phyloP scores from a whole-genome alignment of 257 asterid species.

The Linaria vulgaris region DNA sequence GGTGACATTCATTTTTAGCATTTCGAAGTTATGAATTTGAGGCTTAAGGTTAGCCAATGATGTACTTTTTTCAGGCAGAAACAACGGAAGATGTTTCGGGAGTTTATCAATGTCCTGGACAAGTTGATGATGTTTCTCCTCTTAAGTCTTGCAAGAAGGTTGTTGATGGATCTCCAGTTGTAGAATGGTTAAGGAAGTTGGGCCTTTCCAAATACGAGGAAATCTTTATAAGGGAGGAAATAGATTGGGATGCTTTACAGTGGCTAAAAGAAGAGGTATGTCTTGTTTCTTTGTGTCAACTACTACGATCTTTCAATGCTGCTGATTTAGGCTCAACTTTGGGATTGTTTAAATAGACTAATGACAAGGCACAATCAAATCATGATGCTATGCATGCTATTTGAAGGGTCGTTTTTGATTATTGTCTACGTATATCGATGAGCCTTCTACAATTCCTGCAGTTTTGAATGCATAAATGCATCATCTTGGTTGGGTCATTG shows the following conservation, averaged over 20 bases:
- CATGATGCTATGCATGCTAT: background rate
- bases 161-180: constrained; percentile 49
- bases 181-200: constrained; percentile 67
- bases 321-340: constrained; percentile 1
- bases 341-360: background rate
- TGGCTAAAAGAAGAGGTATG: constrained; percentile 88
- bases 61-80: constrained; percentile 47
- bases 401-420: background rate
- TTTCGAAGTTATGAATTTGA: background rate
- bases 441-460: background rate
- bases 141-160: constrained; percentile 36
- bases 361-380: background rate
- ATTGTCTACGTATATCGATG: background rate
- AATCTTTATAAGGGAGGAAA: constrained; percentile 64
- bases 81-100: constrained; percentile 34
- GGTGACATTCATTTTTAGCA: background rate
- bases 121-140: constrained; percentile 68
- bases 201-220: constrained; percentile 86
- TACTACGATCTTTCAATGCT: background rate
- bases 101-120: constrained; percentile 53
- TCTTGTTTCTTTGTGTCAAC: constrained; percentile 2
- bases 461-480: background rate
- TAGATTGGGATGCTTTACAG: constrained; percentile 81
- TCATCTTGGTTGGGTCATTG: background rate
- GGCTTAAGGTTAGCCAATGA: constrained; percentile 15